Base-by-base conservation (phyloP, 1,284 basidiomycete genomes). In the Anthracocystis walkeri region DNA sequence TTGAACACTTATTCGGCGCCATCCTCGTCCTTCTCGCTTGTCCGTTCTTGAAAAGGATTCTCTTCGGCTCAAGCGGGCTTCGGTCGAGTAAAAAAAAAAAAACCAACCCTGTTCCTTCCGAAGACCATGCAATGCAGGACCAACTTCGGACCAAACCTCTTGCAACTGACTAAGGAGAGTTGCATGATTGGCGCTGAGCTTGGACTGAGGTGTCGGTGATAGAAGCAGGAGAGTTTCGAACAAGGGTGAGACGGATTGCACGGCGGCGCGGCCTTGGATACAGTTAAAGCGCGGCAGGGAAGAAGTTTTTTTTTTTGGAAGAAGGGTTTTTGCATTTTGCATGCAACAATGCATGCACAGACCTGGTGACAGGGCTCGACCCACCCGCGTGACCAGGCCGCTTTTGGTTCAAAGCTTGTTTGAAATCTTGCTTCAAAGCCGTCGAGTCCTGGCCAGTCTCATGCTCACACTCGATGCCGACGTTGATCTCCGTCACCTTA, bases 361-460 rank as follows among this genome's bases (percentile, higher is more conserved):
- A 29, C 25, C 10, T 7, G 6, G 40, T 38, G 58, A 46, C 41
- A 52, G 51, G 25, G 25, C 25, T 61, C 31, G 42, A 4, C 51
- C 23, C 11, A 21, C 18, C 61, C 67, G 51, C 67, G 61, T 64
- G 67, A 69, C 67, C 58, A 31, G n/a, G 33, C 41, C n/a, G 20
- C 46, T 16, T 45, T n/a, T 21, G 29, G 10, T 10, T 21, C 5
- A 20, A 25, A 10, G 20, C 14, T 20, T 16, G 29, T 51, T 8
- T 23, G 6, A 20, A 12, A 51, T 27, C 35, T 21, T 20, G 11
- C 29, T n/a, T 25, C 14, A 2, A 18, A 11, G n/a, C 33, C n/a
- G 38, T 7, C 29, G 10, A 31, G 27, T 20, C 20, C 29, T 31
- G 20, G 29, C n/a, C 31, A 20, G 29, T 11, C n/a, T 20, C 14